Evolutionary conservation across 2,329 filamentous ascomycete species (phyloP).

Genomic region (Myriosclerotinia scirpicola): DNA sequence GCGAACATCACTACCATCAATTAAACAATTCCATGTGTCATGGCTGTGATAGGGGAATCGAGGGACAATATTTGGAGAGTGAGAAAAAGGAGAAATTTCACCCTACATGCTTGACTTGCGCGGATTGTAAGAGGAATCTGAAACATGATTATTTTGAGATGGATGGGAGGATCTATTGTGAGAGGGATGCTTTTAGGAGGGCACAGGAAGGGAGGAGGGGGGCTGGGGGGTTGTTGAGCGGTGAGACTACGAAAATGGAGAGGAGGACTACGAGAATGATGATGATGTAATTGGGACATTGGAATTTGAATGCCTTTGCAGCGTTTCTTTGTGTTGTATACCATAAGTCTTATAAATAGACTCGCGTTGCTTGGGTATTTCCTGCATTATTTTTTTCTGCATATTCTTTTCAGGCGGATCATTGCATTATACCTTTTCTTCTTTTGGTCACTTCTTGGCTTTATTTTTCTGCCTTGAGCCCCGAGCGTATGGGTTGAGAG

Average conservation of each 20-base stretch:
- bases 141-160: slow-evolving; percentile 91
- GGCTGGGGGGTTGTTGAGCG: slow-evolving; percentile 26
- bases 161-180: slow-evolving; percentile 76
- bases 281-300: slow-evolving; percentile 44
- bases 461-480: not conserved
- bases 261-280: slow-evolving; percentile 51
- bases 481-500: no score
- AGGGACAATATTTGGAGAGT: slow-evolving; percentile 90
- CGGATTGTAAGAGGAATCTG: slow-evolving; percentile 71
- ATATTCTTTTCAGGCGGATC: not conserved
- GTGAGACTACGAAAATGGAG: slow-evolving; percentile 43
- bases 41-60: slow-evolving; percentile 79
- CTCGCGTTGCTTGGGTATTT: not conserved
- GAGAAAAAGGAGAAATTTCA: slow-evolving; percentile 78
- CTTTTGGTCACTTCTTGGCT: not conserved
- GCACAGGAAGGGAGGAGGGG: slow-evolving; percentile 28
- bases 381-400: not conserved
- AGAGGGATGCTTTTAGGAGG: slow-evolving; percentile 67
- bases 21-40: slow-evolving; percentile 85
- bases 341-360: slow-evolving; percentile 9
- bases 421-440: slow-evolving; percentile 9
- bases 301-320: not conserved
- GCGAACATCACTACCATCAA: slow-evolving; percentile 87
- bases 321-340: not conserved
- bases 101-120: slow-evolving; percentile 80